Evolutionary conservation across 2,329 filamentous ascomycete species (phyloP).

Genomic region (Aaosphaeria arxii): DNA sequence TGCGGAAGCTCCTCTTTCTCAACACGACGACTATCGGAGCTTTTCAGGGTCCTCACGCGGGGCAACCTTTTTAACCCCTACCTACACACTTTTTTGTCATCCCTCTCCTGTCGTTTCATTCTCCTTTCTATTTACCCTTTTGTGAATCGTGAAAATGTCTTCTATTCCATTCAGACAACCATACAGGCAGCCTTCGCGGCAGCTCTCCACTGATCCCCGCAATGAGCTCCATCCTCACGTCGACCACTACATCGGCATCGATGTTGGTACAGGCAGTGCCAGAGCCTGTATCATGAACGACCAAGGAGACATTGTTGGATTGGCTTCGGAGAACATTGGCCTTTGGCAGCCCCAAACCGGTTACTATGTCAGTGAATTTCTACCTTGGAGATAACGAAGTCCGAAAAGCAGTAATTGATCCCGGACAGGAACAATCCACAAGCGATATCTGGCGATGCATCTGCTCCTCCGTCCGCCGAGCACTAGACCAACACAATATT

Average conservation of each 20-base stretch:
- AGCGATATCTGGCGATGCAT: slow-evolving; percentile 96
- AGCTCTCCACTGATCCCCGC: slow-evolving; percentile 50
- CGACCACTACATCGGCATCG: slow-evolving; percentile 77
- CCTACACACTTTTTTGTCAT: background rate
- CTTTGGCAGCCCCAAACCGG: slow-evolving; percentile 54
- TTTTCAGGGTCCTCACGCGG: background rate
- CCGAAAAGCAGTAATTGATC: background rate
- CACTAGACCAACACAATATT: slow-evolving; percentile 77
- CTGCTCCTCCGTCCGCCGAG: slow-evolving; percentile 79
- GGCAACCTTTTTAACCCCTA: background rate
- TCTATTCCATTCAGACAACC: slow-evolving; percentile 26
- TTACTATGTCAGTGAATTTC: slow-evolving; percentile 46
- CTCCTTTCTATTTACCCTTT: slow-evolving; percentile 12
- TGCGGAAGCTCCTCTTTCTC: slow-evolving; percentile 22
- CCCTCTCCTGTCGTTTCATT: slow-evolving; percentile 1
- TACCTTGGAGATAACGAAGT: background rate
- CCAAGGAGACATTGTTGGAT: slow-evolving; percentile 76
- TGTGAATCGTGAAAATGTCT: background rate
- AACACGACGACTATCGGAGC: slow-evolving; percentile 21
- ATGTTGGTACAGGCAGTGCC: slow-evolving; percentile 94
- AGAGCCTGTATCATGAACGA: slow-evolving; percentile 93
- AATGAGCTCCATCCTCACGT: slow-evolving; percentile 57
- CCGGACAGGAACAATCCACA: slow-evolving; percentile 85
- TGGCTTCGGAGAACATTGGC: slow-evolving; percentile 53
- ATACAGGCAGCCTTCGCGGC: slow-evolving; percentile 37